phyloP scores from a whole-genome alignment of 768 basidiomycete species.

The Pleurotus ostreatus region DNA sequence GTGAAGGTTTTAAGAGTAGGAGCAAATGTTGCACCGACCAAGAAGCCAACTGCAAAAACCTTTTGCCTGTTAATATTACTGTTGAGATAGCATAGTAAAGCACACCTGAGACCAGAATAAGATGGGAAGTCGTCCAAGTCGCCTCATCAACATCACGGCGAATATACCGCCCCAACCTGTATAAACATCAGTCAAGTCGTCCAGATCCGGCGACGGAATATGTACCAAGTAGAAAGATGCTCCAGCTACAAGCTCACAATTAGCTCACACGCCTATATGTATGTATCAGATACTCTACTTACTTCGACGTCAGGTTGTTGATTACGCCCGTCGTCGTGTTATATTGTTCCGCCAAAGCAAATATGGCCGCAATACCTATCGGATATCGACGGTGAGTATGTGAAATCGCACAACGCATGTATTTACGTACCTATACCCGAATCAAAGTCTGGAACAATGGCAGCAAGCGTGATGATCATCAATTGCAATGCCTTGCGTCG shows the following conservation, averaged over 20 bases:
- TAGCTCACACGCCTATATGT: not conserved
- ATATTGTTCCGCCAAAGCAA: constrained; percentile 52
- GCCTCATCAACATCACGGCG: constrained; percentile 61
- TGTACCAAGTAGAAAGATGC: constrained; percentile 56
- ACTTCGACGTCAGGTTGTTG: constrained; percentile 62
- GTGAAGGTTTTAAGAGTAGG: constrained; percentile 50
- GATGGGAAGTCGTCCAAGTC: constrained; percentile 60
- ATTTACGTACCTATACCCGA: constrained; percentile 50
- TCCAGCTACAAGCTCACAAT: constrained; percentile 42
- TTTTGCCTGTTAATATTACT: constrained; percentile 14
- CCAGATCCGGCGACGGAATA: not conserved
- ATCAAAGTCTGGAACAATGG: constrained; percentile 65
- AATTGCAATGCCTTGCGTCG: constrained; percentile 53
- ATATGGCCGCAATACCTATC: constrained; percentile 57
- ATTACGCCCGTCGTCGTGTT: constrained; percentile 52
- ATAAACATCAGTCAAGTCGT: constrained; percentile 5
- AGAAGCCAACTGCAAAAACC: constrained; percentile 54
- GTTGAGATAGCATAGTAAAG: not conserved
- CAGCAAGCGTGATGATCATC: constrained; percentile 57
- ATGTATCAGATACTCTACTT: constrained; percentile 9
- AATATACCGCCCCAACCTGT: constrained; percentile 58
- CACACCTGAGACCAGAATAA: constrained; percentile 69
- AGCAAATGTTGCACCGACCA: constrained; percentile 54
- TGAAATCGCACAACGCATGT: no score
- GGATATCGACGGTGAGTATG: not conserved